Base-by-base conservation (phyloP, 2,329 filamentous ascomycete genomes). In the Ophiosphaerella narmari region DNA sequence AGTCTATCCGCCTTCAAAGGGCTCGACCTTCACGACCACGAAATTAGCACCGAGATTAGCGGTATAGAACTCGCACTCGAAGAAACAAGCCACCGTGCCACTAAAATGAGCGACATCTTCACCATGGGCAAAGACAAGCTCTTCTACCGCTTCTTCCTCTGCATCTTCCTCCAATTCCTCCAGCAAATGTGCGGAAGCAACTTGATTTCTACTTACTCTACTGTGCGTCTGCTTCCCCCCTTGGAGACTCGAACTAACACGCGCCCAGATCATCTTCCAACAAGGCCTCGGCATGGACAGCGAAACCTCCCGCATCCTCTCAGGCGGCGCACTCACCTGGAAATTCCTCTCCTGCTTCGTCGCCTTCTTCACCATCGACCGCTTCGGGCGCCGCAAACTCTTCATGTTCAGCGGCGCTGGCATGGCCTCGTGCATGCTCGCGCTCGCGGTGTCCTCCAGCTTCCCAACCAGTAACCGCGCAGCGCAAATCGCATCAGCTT, bases 311-410 rank as follows among this genome's bases (percentile, higher is more conserved):
- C 82, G 82, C 65, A 82, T 82, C 75, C 82, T 88, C 43, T 82
- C 83, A 2, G 89, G 86, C 3, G 79, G 77, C 24, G 80, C 80
- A 11, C 68, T 84, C 29, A 83, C 82, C 5, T 84, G 79, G 77
- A 83, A 84, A 62, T 82, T 82, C 59, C 57, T 82, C 16, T 79
- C 77, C 29, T 79, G 77, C 0, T 77, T 88, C 21, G 80, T 89
- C 48, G 87, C 85, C 47, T 86, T 89, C 53, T 89, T 89, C 64
- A 89, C 86, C 0, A 77, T 90, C 1, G 87, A 90, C 61, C 80
- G 83, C 0, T 88, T 90, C 49, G 87, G 87, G 7, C 81, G 87
- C 12, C 80, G 87, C 29, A 74, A 73, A 43, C 72, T 82, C 18
- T 82, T 83, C 74, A 81, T 83, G 48, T 68, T 82, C 60, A 78